Percentiles rank a stretch among this genome's conserved stretches.
Conservation (phyloP, 2,329 filamentous ascomycete genomes). For the Akanthomyces muscarius region DNA sequence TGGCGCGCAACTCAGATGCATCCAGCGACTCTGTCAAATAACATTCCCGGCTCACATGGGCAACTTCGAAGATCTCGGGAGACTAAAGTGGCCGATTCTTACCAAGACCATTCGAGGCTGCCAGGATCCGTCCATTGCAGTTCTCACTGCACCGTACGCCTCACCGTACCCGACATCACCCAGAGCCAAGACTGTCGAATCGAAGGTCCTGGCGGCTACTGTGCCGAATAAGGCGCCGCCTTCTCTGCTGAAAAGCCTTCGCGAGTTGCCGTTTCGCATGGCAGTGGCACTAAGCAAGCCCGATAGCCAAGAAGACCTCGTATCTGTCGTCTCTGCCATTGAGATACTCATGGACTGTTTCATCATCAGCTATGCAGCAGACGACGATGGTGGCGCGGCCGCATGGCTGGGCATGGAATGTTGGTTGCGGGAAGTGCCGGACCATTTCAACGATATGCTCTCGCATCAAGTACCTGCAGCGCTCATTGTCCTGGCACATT, state of each 20-base stretch:
- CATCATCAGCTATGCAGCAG: not conserved
- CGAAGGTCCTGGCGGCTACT: not conserved
- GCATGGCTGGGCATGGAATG: slow-evolving; percentile 6
- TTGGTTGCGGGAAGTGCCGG: slow-evolving; percentile 3
- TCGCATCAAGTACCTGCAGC: not conserved
- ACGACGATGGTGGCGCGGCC: not conserved
- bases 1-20: not conserved
- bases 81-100: not conserved
- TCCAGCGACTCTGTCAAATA: slow-evolving; percentile 3
- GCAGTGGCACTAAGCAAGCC: slow-evolving; percentile 2
- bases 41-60: not conserved
- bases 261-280: slow-evolving; percentile 6
- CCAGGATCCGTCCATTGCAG: not conserved
- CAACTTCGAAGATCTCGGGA: not conserved
- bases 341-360: slow-evolving; percentile 3
- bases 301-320: not conserved
- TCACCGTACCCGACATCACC: not conserved
- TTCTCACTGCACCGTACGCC: not conserved
- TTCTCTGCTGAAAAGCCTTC: not conserved
- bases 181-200: not conserved
- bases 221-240: not conserved
- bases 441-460: not conserved
- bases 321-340: not conserved
- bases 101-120: not conserved
- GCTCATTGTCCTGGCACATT: not conserved